A percentile compares a stretch with the other conserved stretches of the same genome.
phyloP scores from a whole-genome alignment of 78 protist species.

The Protostelium mycophagum region DNA sequence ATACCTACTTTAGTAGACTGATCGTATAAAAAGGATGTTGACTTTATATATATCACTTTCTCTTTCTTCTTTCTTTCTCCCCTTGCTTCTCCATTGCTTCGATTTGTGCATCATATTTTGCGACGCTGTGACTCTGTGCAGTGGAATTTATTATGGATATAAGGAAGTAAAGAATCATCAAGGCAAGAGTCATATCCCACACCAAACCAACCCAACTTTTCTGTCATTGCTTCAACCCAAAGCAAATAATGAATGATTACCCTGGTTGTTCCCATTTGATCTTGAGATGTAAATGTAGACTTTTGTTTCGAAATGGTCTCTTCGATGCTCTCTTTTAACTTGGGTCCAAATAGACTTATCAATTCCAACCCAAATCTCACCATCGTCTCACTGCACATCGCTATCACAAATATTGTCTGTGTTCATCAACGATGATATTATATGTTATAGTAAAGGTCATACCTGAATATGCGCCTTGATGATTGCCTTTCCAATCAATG shows the following conservation, averaged over 20 bases:
- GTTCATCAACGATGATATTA: constrained; percentile 33
- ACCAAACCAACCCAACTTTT: constrained; percentile 30
- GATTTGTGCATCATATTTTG: constrained; percentile 43
- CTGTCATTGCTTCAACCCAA: constrained; percentile 4
- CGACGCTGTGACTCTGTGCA: constrained; percentile 49
- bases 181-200: constrained; percentile 54
- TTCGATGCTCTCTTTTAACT: background rate
- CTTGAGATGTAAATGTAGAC: background rate
- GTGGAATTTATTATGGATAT: constrained; percentile 58
- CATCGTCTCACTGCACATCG: constrained; percentile 32
- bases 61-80: background rate
- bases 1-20: constrained; percentile 39
- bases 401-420: constrained; percentile 11
- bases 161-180: constrained; percentile 60
- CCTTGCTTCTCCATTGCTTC: constrained; percentile 7
- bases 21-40: background rate
- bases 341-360: background rate
- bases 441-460: constrained; percentile 34
- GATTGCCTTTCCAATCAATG: constrained; percentile 76
- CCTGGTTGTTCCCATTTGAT: background rate
- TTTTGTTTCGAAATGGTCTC: background rate
- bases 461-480: constrained; percentile 74
- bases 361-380: background rate
- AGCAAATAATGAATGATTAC: background rate
- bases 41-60: background rate